Evolutionary conservation across 192 early-diverging fungal genomes (phyloP).

Genomic region (Fimicolochytrium jonesii): DNA sequence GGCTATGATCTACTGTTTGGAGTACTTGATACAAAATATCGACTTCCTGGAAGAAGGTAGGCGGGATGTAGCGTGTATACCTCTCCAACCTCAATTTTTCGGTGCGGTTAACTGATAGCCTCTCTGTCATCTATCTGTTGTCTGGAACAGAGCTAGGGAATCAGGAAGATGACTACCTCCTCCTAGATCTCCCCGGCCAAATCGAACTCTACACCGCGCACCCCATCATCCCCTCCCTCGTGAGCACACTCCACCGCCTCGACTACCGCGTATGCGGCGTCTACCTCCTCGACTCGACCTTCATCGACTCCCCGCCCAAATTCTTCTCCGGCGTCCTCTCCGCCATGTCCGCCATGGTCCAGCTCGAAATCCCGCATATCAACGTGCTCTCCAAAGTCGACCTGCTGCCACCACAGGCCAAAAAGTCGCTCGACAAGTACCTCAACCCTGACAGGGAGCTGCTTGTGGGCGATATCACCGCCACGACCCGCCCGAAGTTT

Average conservation of each 20-base stretch:
- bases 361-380: conserved; percentile 96
- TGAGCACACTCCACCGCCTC: conserved; percentile 60
- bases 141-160: conserved; percentile 39
- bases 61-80: too few relatives aligned
- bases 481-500: conserved; percentile 67
- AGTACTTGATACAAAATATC: conserved; percentile 88
- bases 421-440: conserved; percentile 53
- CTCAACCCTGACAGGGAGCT: conserved; percentile 88
- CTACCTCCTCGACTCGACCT: conserved; percentile 90
- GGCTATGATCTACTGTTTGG: conserved; percentile 93
- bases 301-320: conserved; percentile 92
- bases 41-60: conserved; percentile 94
- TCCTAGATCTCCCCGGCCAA: conserved; percentile 96
- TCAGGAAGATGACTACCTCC: conserved; percentile 91
- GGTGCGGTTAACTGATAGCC: too few relatives aligned
- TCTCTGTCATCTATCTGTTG: too few relatives aligned
- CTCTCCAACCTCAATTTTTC: too few relatives aligned
- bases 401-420: conserved; percentile 54
- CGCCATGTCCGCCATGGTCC: conserved; percentile 93
- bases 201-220: conserved; percentile 99
- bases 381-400: conserved; percentile 99
- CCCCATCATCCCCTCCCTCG: conserved; percentile 85
- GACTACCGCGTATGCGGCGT: conserved; percentile 89
- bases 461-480: conserved; percentile 78
- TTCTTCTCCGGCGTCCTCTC: conserved; percentile 96